A percentile compares a stretch with the other conserved stretches of the same genome.
These are phyloP conservation scores for Ambrosia trifida DNA, from an alignment of 129 eudicot genomes.

Conservation along the genomic window DNA sequence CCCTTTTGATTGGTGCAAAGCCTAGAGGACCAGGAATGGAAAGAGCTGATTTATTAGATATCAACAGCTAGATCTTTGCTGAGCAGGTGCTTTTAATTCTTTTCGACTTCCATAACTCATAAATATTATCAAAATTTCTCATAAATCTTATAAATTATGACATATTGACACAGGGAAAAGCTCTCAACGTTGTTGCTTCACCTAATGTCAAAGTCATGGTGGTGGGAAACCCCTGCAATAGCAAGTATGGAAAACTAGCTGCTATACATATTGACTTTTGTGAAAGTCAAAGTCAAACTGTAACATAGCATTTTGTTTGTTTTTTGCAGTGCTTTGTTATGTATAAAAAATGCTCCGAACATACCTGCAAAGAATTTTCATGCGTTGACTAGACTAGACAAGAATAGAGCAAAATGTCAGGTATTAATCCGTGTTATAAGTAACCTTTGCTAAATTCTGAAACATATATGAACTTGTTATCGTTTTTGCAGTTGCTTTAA, in stretches of 20 bases:
- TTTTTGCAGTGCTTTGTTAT: slow-evolving; percentile 85
- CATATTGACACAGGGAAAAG: slow-evolving; percentile 70
- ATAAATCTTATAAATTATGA: background rate
- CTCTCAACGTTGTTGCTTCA: slow-evolving; percentile 96
- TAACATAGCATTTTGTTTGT: background rate
- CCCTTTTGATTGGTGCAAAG: slow-evolving; percentile 94
- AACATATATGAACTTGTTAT: background rate
- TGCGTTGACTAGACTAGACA: slow-evolving; percentile 97
- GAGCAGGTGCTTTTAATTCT: slow-evolving; percentile 55
- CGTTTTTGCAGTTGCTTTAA: slow-evolving; percentile 75
- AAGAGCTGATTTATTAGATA: slow-evolving; percentile 79
- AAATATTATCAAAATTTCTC: background rate
- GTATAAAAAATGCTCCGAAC: slow-evolving; percentile 95
- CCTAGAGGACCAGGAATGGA: slow-evolving; percentile 99
- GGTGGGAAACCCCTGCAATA: slow-evolving; percentile 98
- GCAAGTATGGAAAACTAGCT: slow-evolving; percentile 54
- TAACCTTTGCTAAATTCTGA: background rate
- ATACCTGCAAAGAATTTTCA: slow-evolving; percentile 94
- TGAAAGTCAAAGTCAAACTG: background rate
- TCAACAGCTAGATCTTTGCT: slow-evolving; percentile 84
- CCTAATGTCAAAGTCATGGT: slow-evolving; percentile 91
- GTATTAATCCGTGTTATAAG: slow-evolving; percentile 26
- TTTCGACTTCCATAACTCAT: background rate
- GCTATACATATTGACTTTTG: background rate
- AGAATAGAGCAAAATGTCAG: slow-evolving; percentile 99